Percentiles rank a stretch among this genome's conserved stretches.
phyloP scores from a whole-genome alignment of 1,284 basidiomycete genomes.

The Ustilago hordei region DNA sequence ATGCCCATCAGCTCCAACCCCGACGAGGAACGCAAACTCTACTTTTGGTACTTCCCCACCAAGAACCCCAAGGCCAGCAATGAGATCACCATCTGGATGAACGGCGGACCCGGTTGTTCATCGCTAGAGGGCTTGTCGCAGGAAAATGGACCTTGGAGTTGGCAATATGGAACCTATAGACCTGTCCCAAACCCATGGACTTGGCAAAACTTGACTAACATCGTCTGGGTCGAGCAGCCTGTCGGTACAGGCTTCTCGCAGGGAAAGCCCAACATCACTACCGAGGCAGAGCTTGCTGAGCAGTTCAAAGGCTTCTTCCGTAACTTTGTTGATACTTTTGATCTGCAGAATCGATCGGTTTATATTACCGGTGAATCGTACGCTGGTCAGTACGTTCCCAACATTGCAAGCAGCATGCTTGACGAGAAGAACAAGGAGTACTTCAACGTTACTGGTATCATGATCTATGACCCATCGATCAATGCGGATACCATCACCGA shows the following conservation, averaged over 20 bases:
- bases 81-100: conserved; percentile 77
- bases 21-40: conserved; percentile 73
- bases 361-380: conserved; percentile 75
- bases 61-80: conserved; percentile 78
- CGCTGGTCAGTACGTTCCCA: conserved; percentile 99
- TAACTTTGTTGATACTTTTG: conserved; percentile 58
- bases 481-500: conserved; percentile 42
- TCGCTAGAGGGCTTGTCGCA: conserved; percentile 81
- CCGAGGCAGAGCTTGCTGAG: conserved; percentile 67
- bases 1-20: conserved; percentile 47
- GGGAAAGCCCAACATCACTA: conserved; percentile 76
- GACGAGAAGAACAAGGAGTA: conserved; percentile 43
- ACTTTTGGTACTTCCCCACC: conserved; percentile 88
- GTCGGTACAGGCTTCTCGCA: conserved; percentile 84
- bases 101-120: conserved; percentile 78
- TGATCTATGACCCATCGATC: conserved; percentile 65
- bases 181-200: conserved; percentile 79
- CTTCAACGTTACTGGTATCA: conserved; percentile 64
- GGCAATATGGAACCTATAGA: conserved; percentile 77
- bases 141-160: conserved; percentile 81
- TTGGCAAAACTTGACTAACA: conserved; percentile 80
- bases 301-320: conserved; percentile 68
- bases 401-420: conserved; percentile 74
- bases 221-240: conserved; percentile 86
- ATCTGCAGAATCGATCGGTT: conserved; percentile 50